These are phyloP conservation scores for Coelastrella sp. DNA, from an alignment of 139 green algal species.

Conservation along the genomic window DNA sequence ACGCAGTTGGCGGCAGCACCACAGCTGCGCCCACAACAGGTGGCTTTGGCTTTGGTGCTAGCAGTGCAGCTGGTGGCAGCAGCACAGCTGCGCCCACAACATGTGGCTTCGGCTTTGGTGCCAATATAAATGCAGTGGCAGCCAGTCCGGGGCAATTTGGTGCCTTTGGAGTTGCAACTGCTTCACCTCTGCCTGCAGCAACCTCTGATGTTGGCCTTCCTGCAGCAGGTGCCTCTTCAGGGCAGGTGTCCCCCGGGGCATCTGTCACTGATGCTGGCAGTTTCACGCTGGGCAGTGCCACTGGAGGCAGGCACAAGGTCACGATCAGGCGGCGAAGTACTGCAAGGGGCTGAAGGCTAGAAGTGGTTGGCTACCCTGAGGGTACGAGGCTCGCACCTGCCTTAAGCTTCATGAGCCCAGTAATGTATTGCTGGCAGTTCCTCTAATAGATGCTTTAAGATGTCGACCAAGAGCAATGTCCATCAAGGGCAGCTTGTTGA, in stretches of 20 bases:
- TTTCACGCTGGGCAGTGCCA: slow-evolving; percentile 4
- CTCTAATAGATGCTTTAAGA: too few relatives aligned
- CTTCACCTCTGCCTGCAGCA: background rate
- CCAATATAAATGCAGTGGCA: background rate
- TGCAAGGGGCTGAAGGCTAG: background rate
- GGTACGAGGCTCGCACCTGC: too few relatives aligned
- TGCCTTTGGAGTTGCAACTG: background rate
- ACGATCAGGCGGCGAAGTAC: background rate
- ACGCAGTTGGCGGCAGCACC: background rate
- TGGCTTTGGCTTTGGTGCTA: too few relatives aligned
- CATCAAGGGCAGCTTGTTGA: background rate
- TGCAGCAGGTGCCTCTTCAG: background rate
- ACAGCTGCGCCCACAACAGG: too few relatives aligned
- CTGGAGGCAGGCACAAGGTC: background rate
- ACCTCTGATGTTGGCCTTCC: background rate
- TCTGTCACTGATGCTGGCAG: background rate
- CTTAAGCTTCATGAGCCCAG: background rate
- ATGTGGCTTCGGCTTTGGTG: background rate
- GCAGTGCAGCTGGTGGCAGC: background rate
- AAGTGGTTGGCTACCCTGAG: background rate
- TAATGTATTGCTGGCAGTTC: background rate
- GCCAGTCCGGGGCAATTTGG: background rate
- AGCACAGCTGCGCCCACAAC: background rate
- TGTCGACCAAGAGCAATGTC: too few relatives aligned
- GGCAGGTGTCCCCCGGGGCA: background rate